Evolutionary conservation across 2,329 filamentous ascomycete species (phyloP), one percentile per base, ranked within the genome.

Genomic region (Alternaria viburni): DNA sequence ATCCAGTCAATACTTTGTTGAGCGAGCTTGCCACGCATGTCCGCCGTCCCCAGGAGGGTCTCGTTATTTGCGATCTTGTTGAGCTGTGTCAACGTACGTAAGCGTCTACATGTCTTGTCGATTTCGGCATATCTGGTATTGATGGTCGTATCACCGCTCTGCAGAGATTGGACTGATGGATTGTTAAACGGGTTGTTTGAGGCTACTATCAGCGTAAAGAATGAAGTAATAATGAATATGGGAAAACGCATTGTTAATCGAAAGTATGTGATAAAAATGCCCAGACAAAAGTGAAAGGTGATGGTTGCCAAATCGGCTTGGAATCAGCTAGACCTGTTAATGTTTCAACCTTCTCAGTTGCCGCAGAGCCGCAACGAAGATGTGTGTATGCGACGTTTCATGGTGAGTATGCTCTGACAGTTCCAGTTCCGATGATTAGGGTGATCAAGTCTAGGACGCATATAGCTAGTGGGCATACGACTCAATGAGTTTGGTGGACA

Each of bases 21-120:
- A 2, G 55, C 44, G 21, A 41, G 32, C 28, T 73, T 76, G 49
- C 61, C 63, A n/a, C 70, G 66, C 11, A 72, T 61, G 30, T 69
- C 46, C 28, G 72, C 25, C n/a, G 57, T 57, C 13, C 74, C 62
- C n/a, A 76, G 57, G 30, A 68, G 49, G 10, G 74, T 76, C 41
- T 74, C 69, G 47, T 77, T 75, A 56, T 66, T 61, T 17, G 71
- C 71, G 47, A 76, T 68, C 3, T 66, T 62, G 17, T 70, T 71
- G 47, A 78, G 66, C 6, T 58, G 52, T 3, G 64, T 69, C n/a
- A 77, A 63, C 8, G 59, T 66, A 28, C 52, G 54, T 43, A 78
- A 66, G 15, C 69, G 64, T 30, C 60, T 67, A 58, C 76, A 78
- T n/a, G 62, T 57, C 23, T 58, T 64, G 23, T 43, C 23, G 6